Base-by-base conservation (phyloP, 176 grass and related monocot species). In the Chrysopogon serrulatus region DNA sequence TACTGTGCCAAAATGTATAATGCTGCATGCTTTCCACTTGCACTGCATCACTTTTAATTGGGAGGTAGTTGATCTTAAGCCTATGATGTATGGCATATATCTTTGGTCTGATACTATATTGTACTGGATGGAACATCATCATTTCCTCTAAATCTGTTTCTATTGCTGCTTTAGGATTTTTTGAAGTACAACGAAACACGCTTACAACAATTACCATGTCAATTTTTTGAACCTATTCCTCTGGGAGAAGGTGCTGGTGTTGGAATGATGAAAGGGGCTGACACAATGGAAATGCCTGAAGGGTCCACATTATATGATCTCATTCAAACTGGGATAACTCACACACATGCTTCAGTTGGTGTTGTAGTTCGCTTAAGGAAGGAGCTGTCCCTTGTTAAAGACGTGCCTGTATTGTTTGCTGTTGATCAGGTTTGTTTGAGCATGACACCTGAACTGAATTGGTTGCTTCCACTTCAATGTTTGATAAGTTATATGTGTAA, bases 261-360 rank as follows among this genome's bases (percentile, higher is more conserved):
- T 90, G 96, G 93, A 80, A 86, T 74, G 77, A 94, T 95, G 96
- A 88, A 90, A 88, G 93, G 87, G 42, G 93, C 80, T 57, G 91
- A 95, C 86, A 95, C 91, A 39, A 75, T 95, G 85, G 88, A 92
- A 82, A 95, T 98, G 96, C 93, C 96, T 70, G 96, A 98, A 91
- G 92, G 91, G 41, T 93, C 96, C 51, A 93, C 91, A 74, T 78
- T 98, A 57, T 98, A 92, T 73, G 93, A 98, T 92, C 91, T 98
- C 79, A 95, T 98, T 89, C 96, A 98, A 91, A 95, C 93, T 88
- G 96, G 96, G 61, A 95, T 98, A 88, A 89, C 87, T 30, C 87
- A 92, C 64, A 69, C 93, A 1, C 87, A 98, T 85, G 96, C 93
- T 65, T 86, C 96, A 82, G 89, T 88, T 82, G 91, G 93, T 74